Evolutionary conservation across 371 early-diverging fungal species (phyloP).

Genomic region (Chytridium lagenaria): DNA sequence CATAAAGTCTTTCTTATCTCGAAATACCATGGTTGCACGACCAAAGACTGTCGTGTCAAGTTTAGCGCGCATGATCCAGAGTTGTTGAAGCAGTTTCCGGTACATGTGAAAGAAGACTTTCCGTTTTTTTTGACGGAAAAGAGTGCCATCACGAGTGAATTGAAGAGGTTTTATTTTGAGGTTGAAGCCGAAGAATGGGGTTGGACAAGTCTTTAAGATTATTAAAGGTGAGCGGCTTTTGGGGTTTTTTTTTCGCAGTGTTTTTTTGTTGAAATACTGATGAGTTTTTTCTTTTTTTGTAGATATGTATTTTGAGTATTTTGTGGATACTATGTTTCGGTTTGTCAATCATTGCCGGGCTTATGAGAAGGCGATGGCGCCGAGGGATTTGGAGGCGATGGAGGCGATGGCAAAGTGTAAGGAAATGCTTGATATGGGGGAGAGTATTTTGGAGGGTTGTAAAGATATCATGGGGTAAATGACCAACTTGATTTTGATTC

Average conservation of each 20-base stretch:
- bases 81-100: background rate
- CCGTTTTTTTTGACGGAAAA: conserved; percentile 15
- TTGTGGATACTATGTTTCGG: conserved; percentile 9
- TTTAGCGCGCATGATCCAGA: conserved; percentile 14
- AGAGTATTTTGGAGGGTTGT: background rate
- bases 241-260: background rate
- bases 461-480: background rate
- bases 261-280: too few relatives aligned
- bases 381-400: background rate
- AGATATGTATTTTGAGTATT: conserved; percentile 16
- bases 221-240: background rate
- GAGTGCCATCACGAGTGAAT: conserved; percentile 10
- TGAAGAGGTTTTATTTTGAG: conserved; percentile 1
- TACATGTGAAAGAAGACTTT: conserved; percentile 9
- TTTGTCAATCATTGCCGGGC: conserved; percentile 2
- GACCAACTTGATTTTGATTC: too few relatives aligned
- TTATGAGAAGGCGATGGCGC: background rate
- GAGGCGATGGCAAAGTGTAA: background rate
- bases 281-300: background rate
- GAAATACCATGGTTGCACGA: conserved; percentile 18
- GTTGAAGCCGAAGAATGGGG: conserved; percentile 11
- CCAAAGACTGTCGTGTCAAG: background rate
- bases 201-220: conserved; percentile 14
- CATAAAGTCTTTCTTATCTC: conserved; percentile 14
- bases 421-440: background rate